Conservation (phyloP, 495 filamentous ascomycete genomes). For the Neurospora africana region DNA sequence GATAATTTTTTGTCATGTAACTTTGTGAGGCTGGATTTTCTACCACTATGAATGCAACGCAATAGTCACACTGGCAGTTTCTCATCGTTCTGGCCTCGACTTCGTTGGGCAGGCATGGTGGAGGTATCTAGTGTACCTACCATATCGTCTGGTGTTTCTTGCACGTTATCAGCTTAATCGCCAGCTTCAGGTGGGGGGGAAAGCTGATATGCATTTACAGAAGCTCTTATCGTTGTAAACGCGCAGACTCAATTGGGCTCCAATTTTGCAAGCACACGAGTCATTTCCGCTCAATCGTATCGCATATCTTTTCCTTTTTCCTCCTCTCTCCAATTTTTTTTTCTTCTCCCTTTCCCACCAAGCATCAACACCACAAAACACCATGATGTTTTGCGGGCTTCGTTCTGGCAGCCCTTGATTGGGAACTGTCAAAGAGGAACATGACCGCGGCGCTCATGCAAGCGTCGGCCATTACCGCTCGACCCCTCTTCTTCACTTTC, state of each 20-base stretch:
- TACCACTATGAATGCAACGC: not conserved
- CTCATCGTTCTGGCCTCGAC: not conserved
- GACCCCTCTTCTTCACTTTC: not conserved
- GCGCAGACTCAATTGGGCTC: not conserved
- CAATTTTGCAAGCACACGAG: not conserved
- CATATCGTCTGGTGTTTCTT: not conserved
- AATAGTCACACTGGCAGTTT: not conserved
- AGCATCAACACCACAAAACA: not conserved
- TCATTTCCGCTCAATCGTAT: not conserved
- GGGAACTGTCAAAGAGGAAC: not conserved
- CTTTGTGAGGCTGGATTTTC: not conserved
- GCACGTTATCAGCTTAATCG: not conserved
- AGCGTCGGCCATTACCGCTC: not conserved
- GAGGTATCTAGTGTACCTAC: not conserved
- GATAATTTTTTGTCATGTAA: not conserved
- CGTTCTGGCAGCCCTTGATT: constrained; percentile 3
- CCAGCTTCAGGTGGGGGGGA: not conserved
- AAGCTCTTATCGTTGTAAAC: not conserved
- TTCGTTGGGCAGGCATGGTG: not conserved
- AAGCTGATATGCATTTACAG: not conserved
- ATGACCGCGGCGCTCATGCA: constrained; percentile 3
- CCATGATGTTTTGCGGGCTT: not conserved
- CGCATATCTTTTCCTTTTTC: not conserved
- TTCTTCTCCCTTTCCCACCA: not conserved
- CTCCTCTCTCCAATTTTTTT: constrained; percentile 1